Evolutionary conservation across 106 monocot species (phyloP).

Genomic region (Acorus calamus): DNA sequence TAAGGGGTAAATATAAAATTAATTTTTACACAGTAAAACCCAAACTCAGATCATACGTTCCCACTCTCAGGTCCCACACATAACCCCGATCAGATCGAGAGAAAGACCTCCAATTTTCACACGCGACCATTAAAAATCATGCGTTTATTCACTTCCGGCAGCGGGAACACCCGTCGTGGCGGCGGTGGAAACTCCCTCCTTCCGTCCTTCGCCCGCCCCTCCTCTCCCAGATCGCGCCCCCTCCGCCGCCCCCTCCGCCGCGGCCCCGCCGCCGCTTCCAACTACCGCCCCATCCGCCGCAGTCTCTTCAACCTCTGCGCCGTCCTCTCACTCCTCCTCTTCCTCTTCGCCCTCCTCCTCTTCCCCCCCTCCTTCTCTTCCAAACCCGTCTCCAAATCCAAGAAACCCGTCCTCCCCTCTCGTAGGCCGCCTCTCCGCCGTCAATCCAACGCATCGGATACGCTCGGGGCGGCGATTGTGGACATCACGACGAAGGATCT

Average conservation of each 20-base stretch:
- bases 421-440: conserved; percentile 24
- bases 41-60: too few relatives aligned
- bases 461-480: conserved; percentile 24
- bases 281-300: conserved; percentile 10
- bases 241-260: conserved; percentile 7
- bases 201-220: conserved; percentile 23
- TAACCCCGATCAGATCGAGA: too few relatives aligned
- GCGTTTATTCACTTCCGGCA: neutral
- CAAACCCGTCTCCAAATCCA: too few relatives aligned
- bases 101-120: too few relatives aligned
- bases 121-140: too few relatives aligned
- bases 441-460: conserved; percentile 3
- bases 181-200: conserved; percentile 29
- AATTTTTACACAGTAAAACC: too few relatives aligned
- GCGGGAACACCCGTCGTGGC: conserved; percentile 50
- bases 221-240: conserved; percentile 11
- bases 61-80: too few relatives aligned
- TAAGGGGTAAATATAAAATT: too few relatives aligned
- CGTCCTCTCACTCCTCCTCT: too few relatives aligned
- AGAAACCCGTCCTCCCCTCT: neutral
- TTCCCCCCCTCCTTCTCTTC: too few relatives aligned
- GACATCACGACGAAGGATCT: conserved; percentile 96
- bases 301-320: too few relatives aligned
- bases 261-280: conserved; percentile 6
- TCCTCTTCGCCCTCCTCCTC: too few relatives aligned